Evolutionary conservation across 2,329 filamentous ascomycete genomes (phyloP).

Genomic region (Fusarium nygamai): DNA sequence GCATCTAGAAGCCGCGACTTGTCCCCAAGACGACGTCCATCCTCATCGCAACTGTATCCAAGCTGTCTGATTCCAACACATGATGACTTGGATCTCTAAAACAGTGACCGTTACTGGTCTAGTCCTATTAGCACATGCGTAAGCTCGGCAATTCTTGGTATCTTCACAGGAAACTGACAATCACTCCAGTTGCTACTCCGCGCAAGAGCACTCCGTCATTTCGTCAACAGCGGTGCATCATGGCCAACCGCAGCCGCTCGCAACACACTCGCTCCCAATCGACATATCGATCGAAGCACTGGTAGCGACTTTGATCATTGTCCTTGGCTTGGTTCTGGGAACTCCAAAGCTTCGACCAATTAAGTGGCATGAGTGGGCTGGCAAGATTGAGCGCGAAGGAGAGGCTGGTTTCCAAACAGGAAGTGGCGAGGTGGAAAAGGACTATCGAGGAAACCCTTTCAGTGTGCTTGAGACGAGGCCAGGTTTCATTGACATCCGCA

Average conservation of each 20-base stretch:
- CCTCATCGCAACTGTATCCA: constrained; percentile 1
- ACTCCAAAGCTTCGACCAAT: constrained; percentile 86
- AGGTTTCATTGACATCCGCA: constrained; percentile 89
- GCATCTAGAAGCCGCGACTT: constrained; percentile 30
- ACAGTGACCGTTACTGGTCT: constrained; percentile 78
- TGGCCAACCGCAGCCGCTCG: constrained; percentile 53
- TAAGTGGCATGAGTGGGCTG: constrained; percentile 82
- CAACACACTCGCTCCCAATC: constrained; percentile 70
- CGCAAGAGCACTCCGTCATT: constrained; percentile 87
- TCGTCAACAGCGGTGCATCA: constrained; percentile 64
- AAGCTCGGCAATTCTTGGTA: constrained; percentile 51
- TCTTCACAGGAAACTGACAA: constrained; percentile 22
- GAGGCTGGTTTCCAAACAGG: constrained; percentile 64
- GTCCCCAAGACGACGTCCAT: constrained; percentile 29
- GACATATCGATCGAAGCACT: constrained; percentile 92
- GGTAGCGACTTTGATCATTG: constrained; percentile 81
- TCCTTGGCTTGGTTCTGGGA: constrained; percentile 81
- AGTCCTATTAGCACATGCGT: constrained; percentile 87
- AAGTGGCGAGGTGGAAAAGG: constrained; percentile 74
- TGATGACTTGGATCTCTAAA: constrained; percentile 78
- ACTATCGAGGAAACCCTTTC: constrained; percentile 82
- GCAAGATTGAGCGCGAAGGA: constrained; percentile 83
- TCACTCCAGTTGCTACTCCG: constrained; percentile 84
- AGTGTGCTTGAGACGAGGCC: constrained; percentile 79
- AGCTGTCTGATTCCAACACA: constrained; percentile 19